Base-by-base conservation (phyloP, 2,329 filamentous ascomycete species). In the Sarocladiaceae sp. region DNA sequence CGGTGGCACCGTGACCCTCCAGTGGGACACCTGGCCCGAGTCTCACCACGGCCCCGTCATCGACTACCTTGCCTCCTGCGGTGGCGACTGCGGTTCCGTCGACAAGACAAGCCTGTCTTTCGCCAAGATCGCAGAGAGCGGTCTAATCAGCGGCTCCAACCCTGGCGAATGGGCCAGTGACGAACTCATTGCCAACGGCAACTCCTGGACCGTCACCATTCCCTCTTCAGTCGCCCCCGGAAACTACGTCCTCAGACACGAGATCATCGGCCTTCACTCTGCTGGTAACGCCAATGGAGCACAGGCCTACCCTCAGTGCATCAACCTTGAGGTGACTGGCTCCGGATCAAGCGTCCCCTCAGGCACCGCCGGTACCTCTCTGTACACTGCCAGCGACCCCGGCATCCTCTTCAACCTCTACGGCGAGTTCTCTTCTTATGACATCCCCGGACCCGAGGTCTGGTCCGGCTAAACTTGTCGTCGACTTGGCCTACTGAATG, bases 21-120 rank as follows among this genome's bases (percentile, higher is more conserved):
- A 77, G 53, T 85, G 82, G 82, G 76, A 70, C 47, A 65, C 66
- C 13, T 86, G 82, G 82, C 81, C 82, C n/a, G 67, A 73, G 9
- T 73, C 69, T 45, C 72, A 86, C 65, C 70, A 80, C 51, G 78
- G 78, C 2, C 78, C 78, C 15, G 69, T 82, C 51, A 69, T 81
- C 51, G 72, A 73, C 57, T 82, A 82, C 65, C 63, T 82, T 29
- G 79, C 79, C 47, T 67, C 69, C 50, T 66, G 69, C 39, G 49
- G 48, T 16, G 72, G 68, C 21, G 72, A 79, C 56, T 81, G 75
- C 56, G 60, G 68, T 18, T 62, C 63, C 6, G 70, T 73, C 44
- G 69, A 73, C 60, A 74, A 77, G 62, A 59, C 58, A 5, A 55
- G 58, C 15, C 68, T 82, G 29, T 57, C 70, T 49, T 82, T 73